A percentile compares a stretch with the other conserved stretches of the same genome.
Evolutionary conservation across 768 basidiomycete species (phyloP).

Genomic region (Suillus decipiens): DNA sequence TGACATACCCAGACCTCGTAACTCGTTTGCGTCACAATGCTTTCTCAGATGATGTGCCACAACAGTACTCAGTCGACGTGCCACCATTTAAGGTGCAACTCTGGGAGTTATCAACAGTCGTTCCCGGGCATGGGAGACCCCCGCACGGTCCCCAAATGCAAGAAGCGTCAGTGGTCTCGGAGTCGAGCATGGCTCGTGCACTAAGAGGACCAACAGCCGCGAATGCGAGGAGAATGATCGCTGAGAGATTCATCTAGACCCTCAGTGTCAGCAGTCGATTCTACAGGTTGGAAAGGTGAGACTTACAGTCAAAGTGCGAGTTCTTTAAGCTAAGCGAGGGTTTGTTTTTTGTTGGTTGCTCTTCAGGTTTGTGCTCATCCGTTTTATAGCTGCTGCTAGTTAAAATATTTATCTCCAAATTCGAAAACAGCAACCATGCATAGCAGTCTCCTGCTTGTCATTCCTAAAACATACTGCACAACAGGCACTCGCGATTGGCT

Average conservation of each 20-base stretch:
- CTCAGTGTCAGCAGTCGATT: neutral
- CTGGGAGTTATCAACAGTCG: accelerated
- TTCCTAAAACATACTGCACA: too few relatives aligned
- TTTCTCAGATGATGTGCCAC: neutral
- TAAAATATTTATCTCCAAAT: neutral
- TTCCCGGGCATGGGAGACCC: neutral
- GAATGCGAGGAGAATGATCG: neutral
- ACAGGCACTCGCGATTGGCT: too few relatives aligned
- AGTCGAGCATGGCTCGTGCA: neutral
- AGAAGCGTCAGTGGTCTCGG: neutral
- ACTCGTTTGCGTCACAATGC: neutral
- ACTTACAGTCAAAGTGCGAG: neutral
- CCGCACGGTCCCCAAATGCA: conserved; percentile 13
- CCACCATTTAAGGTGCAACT: conserved; percentile 4
- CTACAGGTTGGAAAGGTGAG: neutral
- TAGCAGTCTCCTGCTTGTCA: neutral
- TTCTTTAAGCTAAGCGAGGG: neutral
- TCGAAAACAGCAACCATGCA: neutral
- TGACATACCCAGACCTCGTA: neutral
- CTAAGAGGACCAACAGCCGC: neutral
- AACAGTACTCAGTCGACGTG: conserved; percentile 1
- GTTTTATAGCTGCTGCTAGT: neutral
- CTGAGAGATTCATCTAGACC: neutral
- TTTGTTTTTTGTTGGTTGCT: neutral
- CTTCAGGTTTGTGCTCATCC: neutral